phyloP scores from a whole-genome alignment of 805 yeast genomes.

The Zygosaccharomyces gambellarensis region DNA sequence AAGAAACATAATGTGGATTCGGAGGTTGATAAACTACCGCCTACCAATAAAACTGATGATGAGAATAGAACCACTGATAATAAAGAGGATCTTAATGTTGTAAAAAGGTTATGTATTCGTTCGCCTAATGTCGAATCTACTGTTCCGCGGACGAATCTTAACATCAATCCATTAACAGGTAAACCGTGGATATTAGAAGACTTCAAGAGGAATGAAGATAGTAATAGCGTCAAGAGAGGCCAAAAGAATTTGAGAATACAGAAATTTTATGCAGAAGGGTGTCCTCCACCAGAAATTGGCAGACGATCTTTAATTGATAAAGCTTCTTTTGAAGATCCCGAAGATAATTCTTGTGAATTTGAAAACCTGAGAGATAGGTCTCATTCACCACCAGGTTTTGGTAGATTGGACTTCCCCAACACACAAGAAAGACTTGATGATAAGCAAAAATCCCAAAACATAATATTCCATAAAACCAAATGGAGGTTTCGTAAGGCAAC shows the following conservation, averaged over 20 bases:
- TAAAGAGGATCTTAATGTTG: not conserved
- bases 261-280: constrained; percentile 21
- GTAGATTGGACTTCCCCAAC: constrained; percentile 53
- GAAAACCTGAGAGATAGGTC: constrained; percentile 35
- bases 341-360: constrained; percentile 23
- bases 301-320: not conserved
- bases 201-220: constrained; percentile 28
- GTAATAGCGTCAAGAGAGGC: constrained; percentile 10
- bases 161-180: constrained; percentile 25
- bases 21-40: not conserved
- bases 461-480: constrained; percentile 39
- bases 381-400: constrained; percentile 55
- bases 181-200: constrained; percentile 35
- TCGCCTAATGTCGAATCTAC: not conserved
- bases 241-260: constrained; percentile 15
- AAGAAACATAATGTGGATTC: not conserved
- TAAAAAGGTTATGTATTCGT: constrained; percentile 4
- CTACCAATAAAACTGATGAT: not conserved
- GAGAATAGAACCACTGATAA: not conserved
- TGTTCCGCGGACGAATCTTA: constrained; percentile 12
- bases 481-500: constrained; percentile 44
- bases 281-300: constrained; percentile 12
- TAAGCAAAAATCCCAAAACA: constrained; percentile 32
- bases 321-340: constrained; percentile 10
- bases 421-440: constrained; percentile 47